These are phyloP conservation scores for Linnemannia zychae DNA, from an alignment of 192 early-diverging fungal species.

Conservation along the genomic window DNA sequence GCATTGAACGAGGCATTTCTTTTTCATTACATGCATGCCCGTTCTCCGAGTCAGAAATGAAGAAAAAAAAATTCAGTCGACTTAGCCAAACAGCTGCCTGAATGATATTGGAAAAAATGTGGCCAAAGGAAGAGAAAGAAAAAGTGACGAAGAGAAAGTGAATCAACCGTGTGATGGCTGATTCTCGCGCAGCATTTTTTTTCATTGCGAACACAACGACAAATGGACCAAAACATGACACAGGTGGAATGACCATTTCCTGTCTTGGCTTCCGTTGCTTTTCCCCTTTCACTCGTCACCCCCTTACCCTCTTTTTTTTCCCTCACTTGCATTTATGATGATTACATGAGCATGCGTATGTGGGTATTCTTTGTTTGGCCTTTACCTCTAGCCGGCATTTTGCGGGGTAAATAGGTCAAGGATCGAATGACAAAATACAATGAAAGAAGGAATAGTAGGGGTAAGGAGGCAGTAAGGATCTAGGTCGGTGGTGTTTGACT, in stretches of 20 bases:
- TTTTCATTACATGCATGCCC: neutral
- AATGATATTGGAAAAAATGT: neutral
- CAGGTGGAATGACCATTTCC: neutral
- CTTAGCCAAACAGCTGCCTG: neutral
- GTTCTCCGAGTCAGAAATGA: neutral
- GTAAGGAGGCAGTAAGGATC: neutral
- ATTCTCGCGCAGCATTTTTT: neutral
- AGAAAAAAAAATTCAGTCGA: neutral
- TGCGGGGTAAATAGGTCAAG: neutral
- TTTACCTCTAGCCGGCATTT: neutral
- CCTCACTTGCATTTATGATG: neutral
- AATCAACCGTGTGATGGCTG: neutral
- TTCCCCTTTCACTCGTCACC: neutral
- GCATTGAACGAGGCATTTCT: neutral
- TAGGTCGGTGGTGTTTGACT: no score
- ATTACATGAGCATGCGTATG: neutral
- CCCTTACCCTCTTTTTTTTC: neutral
- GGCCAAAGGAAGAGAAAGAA: neutral
- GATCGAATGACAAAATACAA: neutral
- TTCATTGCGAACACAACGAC: neutral
- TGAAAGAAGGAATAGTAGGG: neutral
- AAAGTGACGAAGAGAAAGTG: neutral
- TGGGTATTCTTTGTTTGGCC: neutral
- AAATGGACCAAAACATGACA: neutral
- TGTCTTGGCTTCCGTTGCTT: neutral